Conservation (phyloP, 805 yeast species). For the Teunomyces lycoperdinae region DNA sequence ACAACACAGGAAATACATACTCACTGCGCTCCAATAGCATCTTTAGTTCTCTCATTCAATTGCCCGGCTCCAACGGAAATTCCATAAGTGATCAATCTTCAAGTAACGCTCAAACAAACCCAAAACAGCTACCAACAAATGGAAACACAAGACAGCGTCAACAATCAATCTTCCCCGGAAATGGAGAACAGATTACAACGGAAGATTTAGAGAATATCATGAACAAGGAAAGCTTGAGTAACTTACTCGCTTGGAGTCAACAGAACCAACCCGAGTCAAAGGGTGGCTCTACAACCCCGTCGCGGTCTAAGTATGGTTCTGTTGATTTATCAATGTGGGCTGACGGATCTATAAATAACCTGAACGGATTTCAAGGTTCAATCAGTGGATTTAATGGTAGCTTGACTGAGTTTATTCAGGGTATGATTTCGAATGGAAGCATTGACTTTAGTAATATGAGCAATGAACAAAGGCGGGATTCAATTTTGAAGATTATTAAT, state of each 20-base stretch:
- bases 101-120: neutral
- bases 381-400: constrained; percentile 31
- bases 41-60: constrained; percentile 37
- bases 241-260: constrained; percentile 27
- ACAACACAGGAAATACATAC: constrained; percentile 3
- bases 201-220: constrained; percentile 34
- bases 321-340: constrained; percentile 23
- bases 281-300: constrained; percentile 2
- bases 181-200: constrained; percentile 17
- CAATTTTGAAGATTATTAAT: constrained; percentile 34
- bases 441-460: constrained; percentile 39
- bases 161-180: constrained; percentile 17
- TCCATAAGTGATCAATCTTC: constrained; percentile 25
- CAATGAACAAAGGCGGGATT: constrained; percentile 38
- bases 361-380: constrained; percentile 22
- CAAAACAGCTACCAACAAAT: constrained; percentile 5
- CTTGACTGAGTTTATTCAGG: constrained; percentile 32
- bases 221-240: constrained; percentile 32
- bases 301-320: constrained; percentile 26
- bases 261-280: constrained; percentile 9
- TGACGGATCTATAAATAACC: constrained; percentile 11
- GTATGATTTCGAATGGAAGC: constrained; percentile 32
- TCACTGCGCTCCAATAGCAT: constrained; percentile 33
- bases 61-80: constrained; percentile 34
- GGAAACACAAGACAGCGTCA: constrained; percentile 14